Percentiles rank a stretch among this genome's conserved stretches.
phyloP scores from a whole-genome alignment of 2,329 filamentous ascomycete genomes.

The Microsporum canis region DNA sequence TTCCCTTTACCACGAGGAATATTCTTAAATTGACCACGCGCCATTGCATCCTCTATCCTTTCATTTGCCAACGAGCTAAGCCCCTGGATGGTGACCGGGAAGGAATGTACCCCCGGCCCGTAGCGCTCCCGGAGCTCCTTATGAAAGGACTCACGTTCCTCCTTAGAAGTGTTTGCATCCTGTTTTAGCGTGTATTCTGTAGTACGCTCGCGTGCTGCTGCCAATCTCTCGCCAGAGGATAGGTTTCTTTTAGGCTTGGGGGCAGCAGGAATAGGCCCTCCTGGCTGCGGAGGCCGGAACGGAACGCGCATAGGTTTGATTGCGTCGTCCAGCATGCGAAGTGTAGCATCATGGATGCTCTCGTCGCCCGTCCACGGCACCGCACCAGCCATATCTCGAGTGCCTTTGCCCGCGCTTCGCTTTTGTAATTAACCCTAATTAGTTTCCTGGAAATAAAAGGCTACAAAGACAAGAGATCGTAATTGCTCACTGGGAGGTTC shows the following conservation, averaged over 20 bases:
- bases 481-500: slow-evolving; percentile 38
- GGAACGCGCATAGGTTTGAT: slow-evolving; percentile 45
- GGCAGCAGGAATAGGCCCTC: slow-evolving; percentile 35
- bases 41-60: slow-evolving; percentile 86
- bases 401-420: slow-evolving; percentile 55
- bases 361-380: slow-evolving; percentile 72
- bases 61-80: slow-evolving; percentile 78
- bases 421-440: neutral
- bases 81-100: slow-evolving; percentile 68
- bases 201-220: slow-evolving; percentile 48
- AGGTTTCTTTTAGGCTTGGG: slow-evolving; percentile 29
- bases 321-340: slow-evolving; percentile 64
- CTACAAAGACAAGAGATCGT: neutral
- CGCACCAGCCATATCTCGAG: slow-evolving; percentile 55
- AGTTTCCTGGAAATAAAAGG: neutral
- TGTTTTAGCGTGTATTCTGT: slow-evolving; percentile 45
- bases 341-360: slow-evolving; percentile 57
- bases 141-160: slow-evolving; percentile 61
- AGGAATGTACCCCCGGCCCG: slow-evolving; percentile 54
- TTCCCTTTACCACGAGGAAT: slow-evolving; percentile 68
- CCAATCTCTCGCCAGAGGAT: slow-evolving; percentile 42
- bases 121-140: slow-evolving; percentile 74
- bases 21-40: slow-evolving; percentile 76
- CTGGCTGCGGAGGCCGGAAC: slow-evolving; percentile 30
- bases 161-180: slow-evolving; percentile 49